These are phyloP conservation scores for Eimeria sp. DNA, from an alignment of 169 alveolate genomes.

Conservation along the genomic window DNA sequence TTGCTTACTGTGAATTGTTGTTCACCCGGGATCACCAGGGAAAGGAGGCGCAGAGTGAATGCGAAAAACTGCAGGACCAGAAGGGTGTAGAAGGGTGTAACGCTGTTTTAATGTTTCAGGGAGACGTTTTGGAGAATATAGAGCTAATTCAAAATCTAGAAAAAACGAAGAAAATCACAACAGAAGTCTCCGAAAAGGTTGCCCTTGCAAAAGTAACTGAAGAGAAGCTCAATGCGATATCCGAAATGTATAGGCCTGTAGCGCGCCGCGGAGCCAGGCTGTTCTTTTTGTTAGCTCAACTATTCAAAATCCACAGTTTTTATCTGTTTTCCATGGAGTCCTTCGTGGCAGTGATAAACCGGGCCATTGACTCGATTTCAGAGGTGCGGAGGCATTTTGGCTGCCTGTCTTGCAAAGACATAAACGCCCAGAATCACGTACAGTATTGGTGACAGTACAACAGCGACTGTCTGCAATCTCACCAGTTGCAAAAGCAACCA, in stretches of 20 bases:
- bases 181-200: slow-evolving; percentile 96
- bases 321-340: slow-evolving; percentile 97
- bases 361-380: slow-evolving; percentile 97
- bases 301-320: slow-evolving; percentile 95
- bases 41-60: background rate
- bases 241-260: slow-evolving; percentile 97
- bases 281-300: slow-evolving; percentile 80
- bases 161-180: slow-evolving; percentile 96
- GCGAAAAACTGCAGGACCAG: background rate
- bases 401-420: background rate
- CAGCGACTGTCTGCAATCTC: background rate
- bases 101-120: slow-evolving; percentile 46
- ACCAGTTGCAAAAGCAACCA: background rate
- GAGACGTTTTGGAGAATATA: slow-evolving; percentile 96
- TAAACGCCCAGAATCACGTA: background rate
- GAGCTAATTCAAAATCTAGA: slow-evolving; percentile 97
- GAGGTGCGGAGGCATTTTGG: slow-evolving; percentile 87
- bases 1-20: background rate
- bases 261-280: slow-evolving; percentile 88
- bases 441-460: background rate
- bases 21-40: background rate
- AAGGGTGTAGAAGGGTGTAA: background rate
- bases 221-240: slow-evolving; percentile 95
- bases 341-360: slow-evolving; percentile 95
- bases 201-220: slow-evolving; percentile 97